Base-by-base conservation (phyloP, 345 rosid genomes). In the Rubroshorea leprosula region DNA sequence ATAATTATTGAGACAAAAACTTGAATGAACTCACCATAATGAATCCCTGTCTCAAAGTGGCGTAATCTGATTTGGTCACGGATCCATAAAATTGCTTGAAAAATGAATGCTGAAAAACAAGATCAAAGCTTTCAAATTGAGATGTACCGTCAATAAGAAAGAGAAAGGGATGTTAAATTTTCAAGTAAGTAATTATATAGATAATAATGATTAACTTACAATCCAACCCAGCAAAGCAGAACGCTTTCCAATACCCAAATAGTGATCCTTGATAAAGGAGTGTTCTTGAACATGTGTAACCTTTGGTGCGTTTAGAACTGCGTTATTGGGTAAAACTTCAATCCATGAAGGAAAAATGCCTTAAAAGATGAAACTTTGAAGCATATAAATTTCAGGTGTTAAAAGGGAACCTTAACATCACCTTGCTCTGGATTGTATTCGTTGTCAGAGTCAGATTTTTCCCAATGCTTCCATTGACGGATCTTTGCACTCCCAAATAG, bases 81-180 rank as follows among this genome's bases (percentile, higher is more conserved):
- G 97, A 87, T 7, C 63, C 92, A 74, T 79, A 67, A 61, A 94
- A 90, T 66, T 94, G 97, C 79, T 94, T 90, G 76, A 73, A 67
- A 76, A 94, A 94, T 1, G 96, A 78, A 59, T 81, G 88, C 97
- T 93, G 80, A 55, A 57, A 56, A 12, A 49, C 16, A 65, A 49
- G 69, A 61, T 22, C 25, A 27, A 20, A 51, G 19, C n/a, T 2
- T 22, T 13, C 5, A 22, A 44, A 10, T 13, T 44, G 18, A 44
- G 16, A 2, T n/a, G 2, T 16, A n/a, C n/a, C n/a, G n/a, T n/a
- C n/a, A 35, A 4, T 27, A 35, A 35, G 41, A 13, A 35, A 35
- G 12, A 35, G 12, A n/a, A n/a, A n/a, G n/a, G n/a, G n/a, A n/a
- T n/a, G n/a, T n/a, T n/a, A n/a, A n/a, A n/a, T n/a, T n/a, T n/a